A percentile compares a stretch with the other conserved stretches of the same genome.
phyloP scores from a whole-genome alignment of 176 grass and related monocot genomes.

The Cenchrus purpureus region DNA sequence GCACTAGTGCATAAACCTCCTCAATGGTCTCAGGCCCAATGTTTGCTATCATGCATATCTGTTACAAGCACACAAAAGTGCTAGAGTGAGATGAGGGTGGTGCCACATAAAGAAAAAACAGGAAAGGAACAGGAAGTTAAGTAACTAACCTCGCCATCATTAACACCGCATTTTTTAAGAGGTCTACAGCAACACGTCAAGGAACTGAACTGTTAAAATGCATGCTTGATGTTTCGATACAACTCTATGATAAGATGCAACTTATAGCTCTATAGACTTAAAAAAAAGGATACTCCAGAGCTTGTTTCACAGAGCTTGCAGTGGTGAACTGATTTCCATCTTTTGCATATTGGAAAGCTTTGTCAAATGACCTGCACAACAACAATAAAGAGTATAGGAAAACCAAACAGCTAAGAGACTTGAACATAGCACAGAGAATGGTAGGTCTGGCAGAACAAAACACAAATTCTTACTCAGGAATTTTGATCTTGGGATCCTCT shows the following conservation, averaged over 20 bases:
- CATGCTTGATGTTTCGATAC: slow-evolving; percentile 22
- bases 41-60: slow-evolving; percentile 96
- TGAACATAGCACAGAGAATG: slow-evolving; percentile 6
- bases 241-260: slow-evolving; percentile 23
- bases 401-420: slow-evolving; percentile 23
- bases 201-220: slow-evolving; percentile 37
- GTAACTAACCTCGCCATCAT: slow-evolving; percentile 80
- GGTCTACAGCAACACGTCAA: slow-evolving; percentile 69
- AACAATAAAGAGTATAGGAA: slow-evolving; percentile 27
- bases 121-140: background rate
- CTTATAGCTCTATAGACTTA: background rate
- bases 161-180: slow-evolving; percentile 72
- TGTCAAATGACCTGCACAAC: slow-evolving; percentile 77
- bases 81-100: slow-evolving; percentile 29
- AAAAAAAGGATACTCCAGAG: slow-evolving; percentile 78
- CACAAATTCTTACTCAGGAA: slow-evolving; percentile 70
- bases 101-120: slow-evolving; percentile 16
- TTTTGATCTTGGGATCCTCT: slow-evolving; percentile 89
- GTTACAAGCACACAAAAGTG: slow-evolving; percentile 13
- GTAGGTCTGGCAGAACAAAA: background rate
- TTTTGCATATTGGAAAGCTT: slow-evolving; percentile 85
- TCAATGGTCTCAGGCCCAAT: slow-evolving; percentile 77
- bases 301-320: slow-evolving; percentile 66
- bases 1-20: slow-evolving; percentile 90
- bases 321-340: slow-evolving; percentile 59